Evolutionary conservation across 176 grass and related monocot species (phyloP).

Genomic region (Oryza australiensis): DNA sequence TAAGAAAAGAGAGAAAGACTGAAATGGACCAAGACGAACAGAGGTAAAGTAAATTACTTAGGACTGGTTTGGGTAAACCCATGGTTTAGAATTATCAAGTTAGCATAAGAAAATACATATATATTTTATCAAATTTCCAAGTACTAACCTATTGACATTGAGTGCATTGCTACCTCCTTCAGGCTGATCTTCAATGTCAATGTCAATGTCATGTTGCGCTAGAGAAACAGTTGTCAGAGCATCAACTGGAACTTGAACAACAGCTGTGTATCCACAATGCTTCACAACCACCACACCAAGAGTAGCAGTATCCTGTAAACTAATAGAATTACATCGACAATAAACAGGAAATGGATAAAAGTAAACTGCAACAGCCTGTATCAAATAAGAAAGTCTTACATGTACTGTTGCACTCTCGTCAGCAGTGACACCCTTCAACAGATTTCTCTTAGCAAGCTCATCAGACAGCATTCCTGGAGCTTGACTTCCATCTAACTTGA

Average conservation of each 20-base stretch:
- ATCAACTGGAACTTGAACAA: slow-evolving; percentile 84
- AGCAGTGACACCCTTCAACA: slow-evolving; percentile 93
- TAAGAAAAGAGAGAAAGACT: background rate
- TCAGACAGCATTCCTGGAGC: slow-evolving; percentile 57
- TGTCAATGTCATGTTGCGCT: slow-evolving; percentile 60
- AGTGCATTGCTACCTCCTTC: slow-evolving; percentile 90
- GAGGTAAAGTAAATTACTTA: slow-evolving; percentile 28
- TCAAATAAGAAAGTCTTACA: slow-evolving; percentile 46
- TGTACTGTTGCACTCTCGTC: slow-evolving; percentile 96
- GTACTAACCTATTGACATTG: slow-evolving; percentile 85
- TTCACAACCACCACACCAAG: slow-evolving; percentile 88
- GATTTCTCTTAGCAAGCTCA: slow-evolving; percentile 80
- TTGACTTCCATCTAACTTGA: slow-evolving; percentile 91
- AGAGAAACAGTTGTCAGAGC: slow-evolving; percentile 44
- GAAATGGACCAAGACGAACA: background rate
- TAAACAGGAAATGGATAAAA: slow-evolving; percentile 26
- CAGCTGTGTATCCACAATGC: slow-evolving; percentile 91
- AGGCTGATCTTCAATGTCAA: slow-evolving; percentile 92
- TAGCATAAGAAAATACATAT: slow-evolving; percentile 17
- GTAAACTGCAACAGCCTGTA: background rate
- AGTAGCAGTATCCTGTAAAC: slow-evolving; percentile 83
- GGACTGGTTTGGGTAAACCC: background rate
- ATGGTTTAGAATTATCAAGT: slow-evolving; percentile 4
- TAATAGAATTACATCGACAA: slow-evolving; percentile 33
- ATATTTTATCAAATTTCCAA: slow-evolving; percentile 15